phyloP scores from a whole-genome alignment of 768 basidiomycete genomes.

The Calocera viscosa region DNA sequence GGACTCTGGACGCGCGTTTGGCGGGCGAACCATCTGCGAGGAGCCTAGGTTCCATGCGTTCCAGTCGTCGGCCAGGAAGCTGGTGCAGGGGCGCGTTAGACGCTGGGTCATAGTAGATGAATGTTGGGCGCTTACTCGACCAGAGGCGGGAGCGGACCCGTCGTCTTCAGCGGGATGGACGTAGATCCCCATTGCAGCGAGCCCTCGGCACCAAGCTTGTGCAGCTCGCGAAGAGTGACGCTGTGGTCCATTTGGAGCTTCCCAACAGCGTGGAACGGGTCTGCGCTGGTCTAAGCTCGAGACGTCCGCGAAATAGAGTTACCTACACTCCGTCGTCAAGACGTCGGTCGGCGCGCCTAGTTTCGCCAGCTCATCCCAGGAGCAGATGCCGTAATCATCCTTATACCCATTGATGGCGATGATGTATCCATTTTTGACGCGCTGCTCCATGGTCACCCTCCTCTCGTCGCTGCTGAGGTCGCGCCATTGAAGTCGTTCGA shows the following conservation, averaged over 20 bases:
- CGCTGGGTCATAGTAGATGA: too few species aligned
- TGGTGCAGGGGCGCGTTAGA: background rate
- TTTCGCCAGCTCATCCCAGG: background rate
- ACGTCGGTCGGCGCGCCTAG: background rate
- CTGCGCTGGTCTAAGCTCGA: background rate
- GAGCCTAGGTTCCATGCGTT: background rate
- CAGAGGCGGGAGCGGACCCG: background rate
- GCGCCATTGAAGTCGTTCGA: background rate
- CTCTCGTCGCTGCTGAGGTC: background rate
- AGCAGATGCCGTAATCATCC: background rate
- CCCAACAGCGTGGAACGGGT: background rate
- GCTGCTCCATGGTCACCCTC: background rate
- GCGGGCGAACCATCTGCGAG: background rate
- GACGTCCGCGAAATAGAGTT: background rate
- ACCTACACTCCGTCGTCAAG: background rate
- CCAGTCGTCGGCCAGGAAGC: background rate
- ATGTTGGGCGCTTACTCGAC: background rate
- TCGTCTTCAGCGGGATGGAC: background rate
- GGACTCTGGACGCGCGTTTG: background rate
- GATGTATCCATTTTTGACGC: background rate
- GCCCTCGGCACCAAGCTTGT: background rate
- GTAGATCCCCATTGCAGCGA: background rate
- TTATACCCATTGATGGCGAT: background rate
- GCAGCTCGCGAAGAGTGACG: constrained; percentile 5
- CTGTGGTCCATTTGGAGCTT: background rate